Evolutionary conservation across 805 yeast genomes (phyloP).

Genomic region (Isabelozyma rhagii): DNA sequence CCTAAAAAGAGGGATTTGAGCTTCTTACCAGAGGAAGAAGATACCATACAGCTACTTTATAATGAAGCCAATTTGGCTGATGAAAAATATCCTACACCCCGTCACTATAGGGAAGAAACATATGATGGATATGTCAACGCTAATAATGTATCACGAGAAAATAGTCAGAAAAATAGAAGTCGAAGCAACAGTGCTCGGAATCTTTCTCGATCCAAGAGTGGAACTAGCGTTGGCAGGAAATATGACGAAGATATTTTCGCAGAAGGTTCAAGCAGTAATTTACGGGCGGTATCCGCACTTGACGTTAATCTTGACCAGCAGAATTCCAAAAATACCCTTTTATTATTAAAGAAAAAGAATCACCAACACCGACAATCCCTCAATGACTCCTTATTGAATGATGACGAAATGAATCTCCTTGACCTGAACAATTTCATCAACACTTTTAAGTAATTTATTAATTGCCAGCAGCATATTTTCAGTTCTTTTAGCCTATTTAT

Average conservation of each 20-base stretch:
- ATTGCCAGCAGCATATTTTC: no score
- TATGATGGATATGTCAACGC: conserved; percentile 22
- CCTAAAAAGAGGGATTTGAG: background rate
- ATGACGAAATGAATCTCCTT: conserved; percentile 19
- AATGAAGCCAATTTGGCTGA: conserved; percentile 4
- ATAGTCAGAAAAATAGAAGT: background rate
- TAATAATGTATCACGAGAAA: background rate
- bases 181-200: background rate
- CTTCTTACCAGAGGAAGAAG: conserved; percentile 11
- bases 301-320: conserved; percentile 1
- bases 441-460: background rate
- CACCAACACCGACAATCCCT: conserved; percentile 1
- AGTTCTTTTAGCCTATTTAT: no score
- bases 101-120: conserved; percentile 22
- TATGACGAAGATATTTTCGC: background rate
- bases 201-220: background rate
- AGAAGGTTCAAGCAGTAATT: background rate
- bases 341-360: conserved; percentile 3
- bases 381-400: conserved; percentile 15
- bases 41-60: conserved; percentile 19
- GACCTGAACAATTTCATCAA: conserved; percentile 11
- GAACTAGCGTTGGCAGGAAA: background rate
- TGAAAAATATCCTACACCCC: background rate
- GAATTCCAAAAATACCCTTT: conserved; percentile 4
- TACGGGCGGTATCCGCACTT: background rate